A percentile compares a stretch with the other conserved stretches of the same genome.
Evolutionary conservation across 305 asterid genomes (phyloP).

Genomic region (Galium porrigens): DNA sequence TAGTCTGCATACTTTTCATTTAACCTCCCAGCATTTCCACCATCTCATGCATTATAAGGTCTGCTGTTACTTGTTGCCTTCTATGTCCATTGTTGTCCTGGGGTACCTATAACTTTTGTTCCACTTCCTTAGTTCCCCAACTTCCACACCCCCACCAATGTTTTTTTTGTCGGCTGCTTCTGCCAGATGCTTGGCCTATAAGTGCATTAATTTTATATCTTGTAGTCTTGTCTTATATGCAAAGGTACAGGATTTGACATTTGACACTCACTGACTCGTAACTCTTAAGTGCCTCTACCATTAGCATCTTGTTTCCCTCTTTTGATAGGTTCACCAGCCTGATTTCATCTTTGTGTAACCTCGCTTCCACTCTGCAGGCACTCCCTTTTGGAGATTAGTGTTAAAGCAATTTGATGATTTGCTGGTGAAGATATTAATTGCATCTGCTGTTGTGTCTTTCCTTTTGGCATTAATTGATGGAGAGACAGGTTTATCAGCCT

Average conservation of each 20-base stretch:
- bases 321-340: background rate
- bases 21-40: background rate
- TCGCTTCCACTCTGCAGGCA: slow-evolving; percentile 33
- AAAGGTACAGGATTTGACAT: background rate
- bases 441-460: slow-evolving; percentile 78
- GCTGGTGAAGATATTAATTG: slow-evolving; percentile 88
- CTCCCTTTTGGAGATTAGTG: slow-evolving; percentile 87
- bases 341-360: background rate
- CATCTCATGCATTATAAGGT: background rate
- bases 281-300: background rate
- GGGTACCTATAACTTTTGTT: too few relatives aligned
- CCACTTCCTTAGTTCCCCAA: too few relatives aligned
- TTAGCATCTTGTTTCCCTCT: background rate
- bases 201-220: background rate
- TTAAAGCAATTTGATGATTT: slow-evolving; percentile 95
- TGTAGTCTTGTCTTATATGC: background rate
- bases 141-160: too few relatives aligned
- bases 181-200: background rate
- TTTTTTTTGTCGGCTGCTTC: background rate
- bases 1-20: background rate
- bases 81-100: background rate
- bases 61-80: background rate
- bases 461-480: slow-evolving; percentile 83
- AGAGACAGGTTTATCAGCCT: slow-evolving; percentile 88
- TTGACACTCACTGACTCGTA: background rate